Base-by-base conservation (phyloP, 2,329 filamentous ascomycete genomes). In the Bisporella sp. region DNA sequence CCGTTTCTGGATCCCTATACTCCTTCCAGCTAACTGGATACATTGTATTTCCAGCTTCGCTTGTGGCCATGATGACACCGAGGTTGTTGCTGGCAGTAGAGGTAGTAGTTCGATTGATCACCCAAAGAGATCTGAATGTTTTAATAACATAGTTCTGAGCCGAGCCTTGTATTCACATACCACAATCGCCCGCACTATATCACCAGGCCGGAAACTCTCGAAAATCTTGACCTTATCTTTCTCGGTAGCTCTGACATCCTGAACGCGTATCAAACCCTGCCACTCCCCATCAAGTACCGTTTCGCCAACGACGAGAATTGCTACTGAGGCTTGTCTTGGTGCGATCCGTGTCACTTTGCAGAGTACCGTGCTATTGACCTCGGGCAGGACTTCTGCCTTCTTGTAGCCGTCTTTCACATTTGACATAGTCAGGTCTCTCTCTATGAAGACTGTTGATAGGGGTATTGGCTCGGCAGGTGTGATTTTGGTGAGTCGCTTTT, bases 21-120 rank as follows among this genome's bases (percentile, higher is more conserved):
- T 97, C 92, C 72, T 85, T 95, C 93, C 93, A 99, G 69, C 85
- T 95, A 49, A 95, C 79, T 2, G 93, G 92, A 62, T 87, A 86
- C 90, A 97, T 95, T 61, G 87, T 80, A 69, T 95, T 92, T 1
- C 91, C 91, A 2, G 79, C 80, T 66, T 95, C 89, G 65, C 89
- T 95, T 59, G 81, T 85, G 7, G 92, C 93, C 82, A 97, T 88
- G 39, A 99, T 87, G 52, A 97, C 92, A 2, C 93, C 93, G 40
- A 95, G 75, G 66, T 95, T 87, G 68, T 99, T 97, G 59, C 82
- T 82, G 31, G 90, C 89, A 1, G 93, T 99, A 30, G 85, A 95
- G 77, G 68, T 96, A 99, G 68, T 97, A 99, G 62, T 89, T 95
- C 46, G 87, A 83, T 71, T 97, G 91, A 66, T 99, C 93, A 37